These are phyloP conservation scores for Hyparrhenia diplandra DNA, from an alignment of 176 grass and related monocot genomes.

Conservation along the genomic window DNA sequence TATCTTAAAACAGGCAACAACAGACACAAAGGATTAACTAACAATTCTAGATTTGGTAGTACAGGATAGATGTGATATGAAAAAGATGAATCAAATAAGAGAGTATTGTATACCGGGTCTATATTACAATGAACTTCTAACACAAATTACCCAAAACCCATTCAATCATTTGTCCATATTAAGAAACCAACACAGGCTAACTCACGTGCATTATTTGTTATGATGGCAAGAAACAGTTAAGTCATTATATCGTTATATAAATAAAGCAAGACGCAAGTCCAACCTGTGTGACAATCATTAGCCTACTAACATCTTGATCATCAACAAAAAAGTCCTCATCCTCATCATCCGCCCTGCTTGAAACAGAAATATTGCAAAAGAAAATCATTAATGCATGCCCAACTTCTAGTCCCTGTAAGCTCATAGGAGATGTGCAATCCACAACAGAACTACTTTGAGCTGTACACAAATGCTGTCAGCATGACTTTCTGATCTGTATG, in stretches of 20 bases:
- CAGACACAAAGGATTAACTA: background rate
- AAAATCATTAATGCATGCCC: slow-evolving; percentile 1
- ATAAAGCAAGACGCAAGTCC: slow-evolving; percentile 28
- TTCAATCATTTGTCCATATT: background rate
- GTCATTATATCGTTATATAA: background rate
- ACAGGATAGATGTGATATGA: background rate
- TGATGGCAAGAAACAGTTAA: background rate
- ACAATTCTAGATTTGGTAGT: background rate
- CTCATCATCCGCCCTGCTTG: slow-evolving; percentile 69
- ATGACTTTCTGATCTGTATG: background rate
- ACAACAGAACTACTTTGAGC: background rate
- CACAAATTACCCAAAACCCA: background rate
- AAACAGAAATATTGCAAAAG: slow-evolving; percentile 36
- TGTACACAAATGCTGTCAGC: background rate
- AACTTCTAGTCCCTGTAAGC: slow-evolving; percentile 1
- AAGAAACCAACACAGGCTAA: background rate
- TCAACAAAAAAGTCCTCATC: slow-evolving; percentile 93
- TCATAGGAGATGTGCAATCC: slow-evolving; percentile 9
- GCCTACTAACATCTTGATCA: slow-evolving; percentile 86
- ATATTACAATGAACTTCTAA: background rate
- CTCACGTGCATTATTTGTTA: slow-evolving; percentile 5
- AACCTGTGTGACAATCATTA: slow-evolving; percentile 97
- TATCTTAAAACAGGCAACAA: background rate
- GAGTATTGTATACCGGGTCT: background rate
- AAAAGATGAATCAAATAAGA: slow-evolving; percentile 5